These are phyloP conservation scores for Pythium guiyangense DNA, from an alignment of 352 stramenopile species.

Conservation along the genomic window DNA sequence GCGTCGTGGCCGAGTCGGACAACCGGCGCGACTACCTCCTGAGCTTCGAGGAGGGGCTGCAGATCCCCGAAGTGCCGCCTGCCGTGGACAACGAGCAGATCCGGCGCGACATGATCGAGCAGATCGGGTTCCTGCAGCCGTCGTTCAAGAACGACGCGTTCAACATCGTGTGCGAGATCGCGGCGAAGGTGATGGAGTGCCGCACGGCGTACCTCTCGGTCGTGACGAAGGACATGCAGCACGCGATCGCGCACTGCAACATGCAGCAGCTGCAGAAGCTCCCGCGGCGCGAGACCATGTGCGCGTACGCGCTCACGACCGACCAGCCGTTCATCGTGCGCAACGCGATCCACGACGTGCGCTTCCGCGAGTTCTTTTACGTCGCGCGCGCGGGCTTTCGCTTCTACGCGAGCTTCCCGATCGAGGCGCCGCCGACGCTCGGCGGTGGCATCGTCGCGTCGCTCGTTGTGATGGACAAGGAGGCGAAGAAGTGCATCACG, in stretches of 20 bases:
- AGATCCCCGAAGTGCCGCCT: constrained; percentile 20
- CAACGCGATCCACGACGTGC: constrained; percentile 26
- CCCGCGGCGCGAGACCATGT: constrained; percentile 25
- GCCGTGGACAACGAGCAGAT: constrained; percentile 17
- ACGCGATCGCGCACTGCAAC: constrained; percentile 25
- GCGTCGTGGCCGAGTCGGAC: constrained; percentile 18
- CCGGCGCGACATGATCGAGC: constrained; percentile 19
- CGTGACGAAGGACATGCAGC: constrained; percentile 23
- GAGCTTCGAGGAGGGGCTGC: constrained; percentile 27
- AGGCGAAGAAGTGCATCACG: constrained; percentile 24
- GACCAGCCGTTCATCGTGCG: constrained; percentile 29
- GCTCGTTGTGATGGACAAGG: constrained; percentile 30
- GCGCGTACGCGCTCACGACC: constrained; percentile 26
- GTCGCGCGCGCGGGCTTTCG: constrained; percentile 21
- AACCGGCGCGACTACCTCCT: constrained; percentile 21
- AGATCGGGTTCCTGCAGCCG: constrained; percentile 17
- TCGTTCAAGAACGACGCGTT: constrained; percentile 17
- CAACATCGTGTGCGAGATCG: constrained; percentile 26
- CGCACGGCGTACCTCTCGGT: constrained; percentile 23
- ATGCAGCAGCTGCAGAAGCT: constrained; percentile 21
- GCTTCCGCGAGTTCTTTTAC: constrained; percentile 34
- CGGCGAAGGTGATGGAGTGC: constrained; percentile 29
- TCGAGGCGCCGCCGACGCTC: constrained; percentile 20
- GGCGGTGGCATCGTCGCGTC: constrained; percentile 25
- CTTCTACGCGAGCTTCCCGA: constrained; percentile 34